Evolutionary conservation across 2,329 filamentous ascomycete genomes (phyloP).

Genomic region (Zalaria sp.): DNA sequence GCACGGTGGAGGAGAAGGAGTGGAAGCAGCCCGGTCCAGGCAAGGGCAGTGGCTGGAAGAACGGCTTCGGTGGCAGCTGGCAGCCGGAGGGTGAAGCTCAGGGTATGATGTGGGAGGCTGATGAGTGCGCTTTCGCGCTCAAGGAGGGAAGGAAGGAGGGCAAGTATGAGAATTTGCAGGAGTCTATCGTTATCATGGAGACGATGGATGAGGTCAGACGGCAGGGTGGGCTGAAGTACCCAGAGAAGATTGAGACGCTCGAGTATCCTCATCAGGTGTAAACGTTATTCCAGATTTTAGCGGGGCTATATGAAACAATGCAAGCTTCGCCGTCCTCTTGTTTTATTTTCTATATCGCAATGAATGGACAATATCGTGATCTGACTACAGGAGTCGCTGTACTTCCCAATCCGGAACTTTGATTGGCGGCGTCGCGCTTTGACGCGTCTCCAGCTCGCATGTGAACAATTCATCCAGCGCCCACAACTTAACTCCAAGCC

Average conservation of each 20-base stretch:
- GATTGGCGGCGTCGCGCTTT: too few relatives aligned
- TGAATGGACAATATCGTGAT: too few relatives aligned
- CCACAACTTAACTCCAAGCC: too few relatives aligned
- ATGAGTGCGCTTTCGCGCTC: conserved; percentile 62
- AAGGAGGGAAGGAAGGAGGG: conserved; percentile 68
- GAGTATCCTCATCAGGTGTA: conserved; percentile 35
- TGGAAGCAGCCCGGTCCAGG: conserved; percentile 32
- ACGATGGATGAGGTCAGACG: conserved; percentile 55
- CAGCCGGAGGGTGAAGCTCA: conserved; percentile 48
- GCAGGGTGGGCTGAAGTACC: conserved; percentile 49
- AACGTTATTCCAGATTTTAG: neutral
- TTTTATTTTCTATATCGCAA: too few relatives aligned
- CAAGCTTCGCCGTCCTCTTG: conserved; percentile 12
- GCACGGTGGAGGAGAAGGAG: conserved; percentile 33
- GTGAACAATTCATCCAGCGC: too few relatives aligned
- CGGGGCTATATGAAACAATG: neutral
- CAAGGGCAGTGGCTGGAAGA: conserved; percentile 31
- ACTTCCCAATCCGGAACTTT: too few relatives aligned
- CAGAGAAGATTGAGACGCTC: conserved; percentile 50
- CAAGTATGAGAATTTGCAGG: conserved; percentile 51
- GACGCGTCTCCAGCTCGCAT: too few relatives aligned
- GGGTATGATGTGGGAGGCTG: conserved; percentile 83
- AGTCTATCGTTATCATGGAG: conserved; percentile 79
- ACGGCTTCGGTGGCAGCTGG: conserved; percentile 27
- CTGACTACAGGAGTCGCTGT: too few relatives aligned